Percentiles rank a stretch among this genome's conserved stretches.
phyloP scores from a whole-genome alignment of 305 asterid genomes.

The Fraxinus sp. region DNA sequence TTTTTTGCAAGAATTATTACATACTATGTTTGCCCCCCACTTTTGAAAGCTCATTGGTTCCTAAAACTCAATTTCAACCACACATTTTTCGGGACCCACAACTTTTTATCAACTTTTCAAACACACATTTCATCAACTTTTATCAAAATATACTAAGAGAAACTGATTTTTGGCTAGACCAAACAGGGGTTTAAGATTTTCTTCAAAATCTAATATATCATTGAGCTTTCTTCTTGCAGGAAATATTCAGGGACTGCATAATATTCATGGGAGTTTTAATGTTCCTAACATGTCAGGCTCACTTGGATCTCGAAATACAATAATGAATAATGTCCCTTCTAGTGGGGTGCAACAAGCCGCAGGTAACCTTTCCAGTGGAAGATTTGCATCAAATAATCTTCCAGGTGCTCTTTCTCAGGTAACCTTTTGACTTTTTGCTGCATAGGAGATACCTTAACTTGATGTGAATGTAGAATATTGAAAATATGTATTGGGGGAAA shows the following conservation, averaged over 20 bases:
- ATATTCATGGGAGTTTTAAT: slow-evolving; percentile 77
- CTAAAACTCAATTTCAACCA: neutral
- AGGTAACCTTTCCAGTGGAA: slow-evolving; percentile 77
- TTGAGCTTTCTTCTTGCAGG: slow-evolving; percentile 51
- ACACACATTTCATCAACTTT: neutral
- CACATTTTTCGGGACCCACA: neutral
- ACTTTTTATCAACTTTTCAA: neutral
- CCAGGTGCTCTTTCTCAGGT: slow-evolving; percentile 94
- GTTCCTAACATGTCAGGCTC: slow-evolving; percentile 83
- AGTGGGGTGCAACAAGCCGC: slow-evolving; percentile 89
- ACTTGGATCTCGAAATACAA: slow-evolving; percentile 87
- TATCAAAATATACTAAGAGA: neutral
- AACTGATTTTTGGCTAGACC: neutral
- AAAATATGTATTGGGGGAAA: slow-evolving; percentile 12
- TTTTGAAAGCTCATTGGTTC: neutral
- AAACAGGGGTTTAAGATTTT: slow-evolving; percentile 1
- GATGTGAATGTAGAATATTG: slow-evolving; percentile 2
- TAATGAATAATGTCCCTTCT: slow-evolving; percentile 75
- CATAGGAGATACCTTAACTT: slow-evolving; percentile 21
- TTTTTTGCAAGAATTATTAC: slow-evolving; percentile 30
- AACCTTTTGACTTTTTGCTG: slow-evolving; percentile 26
- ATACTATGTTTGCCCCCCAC: neutral
- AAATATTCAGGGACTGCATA: slow-evolving; percentile 88
- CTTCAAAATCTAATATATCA: slow-evolving; percentile 22
- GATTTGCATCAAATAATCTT: slow-evolving; percentile 86